Conservation (phyloP, 106 monocot genomes). For the Alisma plantagoaquatica region DNA sequence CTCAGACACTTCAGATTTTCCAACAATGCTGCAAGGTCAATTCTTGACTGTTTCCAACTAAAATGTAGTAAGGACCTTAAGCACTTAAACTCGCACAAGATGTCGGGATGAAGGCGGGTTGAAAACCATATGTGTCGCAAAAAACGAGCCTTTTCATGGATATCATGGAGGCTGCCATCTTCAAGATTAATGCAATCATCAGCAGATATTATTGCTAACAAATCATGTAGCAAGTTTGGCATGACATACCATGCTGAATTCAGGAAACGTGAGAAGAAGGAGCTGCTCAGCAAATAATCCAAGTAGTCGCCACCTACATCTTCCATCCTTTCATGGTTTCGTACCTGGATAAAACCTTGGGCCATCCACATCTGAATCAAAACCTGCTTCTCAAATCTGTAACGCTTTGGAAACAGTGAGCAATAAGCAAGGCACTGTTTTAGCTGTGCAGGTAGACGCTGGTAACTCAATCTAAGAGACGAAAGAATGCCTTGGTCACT, state of each 20-base stretch:
- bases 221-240: conserved; percentile 7
- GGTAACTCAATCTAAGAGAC: conserved; percentile 26
- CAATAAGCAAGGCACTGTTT: conserved; percentile 48
- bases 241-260: not conserved
- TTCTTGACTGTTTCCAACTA: not conserved
- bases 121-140: conserved; percentile 8
- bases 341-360: conserved; percentile 21
- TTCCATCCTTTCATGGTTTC: conserved; percentile 8
- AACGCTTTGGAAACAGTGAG: conserved; percentile 34
- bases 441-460: conserved; percentile 28
- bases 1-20: conserved; percentile 15
- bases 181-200: conserved; percentile 1
- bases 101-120: not conserved
- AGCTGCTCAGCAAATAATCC: conserved; percentile 6
- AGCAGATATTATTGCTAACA: conserved; percentile 1
- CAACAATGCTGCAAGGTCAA: not conserved
- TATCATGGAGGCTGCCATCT: not conserved
- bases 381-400: conserved; percentile 9
- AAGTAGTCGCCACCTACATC: conserved; percentile 4
- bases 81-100: not conserved
- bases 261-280: conserved; percentile 1
- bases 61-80: conserved; percentile 7
- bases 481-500: conserved; percentile 22
- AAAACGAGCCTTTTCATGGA: not conserved
- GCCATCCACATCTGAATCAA: conserved; percentile 44